These are phyloP conservation scores for Cyberlindnera suaveolens DNA, from an alignment of 805 yeast genomes.

Conservation along the genomic window DNA sequence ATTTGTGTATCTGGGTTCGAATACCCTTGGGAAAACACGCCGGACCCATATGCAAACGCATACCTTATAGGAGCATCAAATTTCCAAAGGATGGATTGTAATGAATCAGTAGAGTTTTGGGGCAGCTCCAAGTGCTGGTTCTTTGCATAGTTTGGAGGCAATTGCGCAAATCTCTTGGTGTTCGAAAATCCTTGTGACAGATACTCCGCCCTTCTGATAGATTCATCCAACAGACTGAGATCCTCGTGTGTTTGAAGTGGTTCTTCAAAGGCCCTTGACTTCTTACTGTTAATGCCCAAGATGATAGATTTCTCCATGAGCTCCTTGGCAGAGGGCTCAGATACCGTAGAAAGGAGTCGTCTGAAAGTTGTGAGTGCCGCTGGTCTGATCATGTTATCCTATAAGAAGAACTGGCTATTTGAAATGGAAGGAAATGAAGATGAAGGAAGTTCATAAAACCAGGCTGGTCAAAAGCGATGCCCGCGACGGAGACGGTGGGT, in stretches of 20 bases:
- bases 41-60: conserved; percentile 93
- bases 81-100: conserved; percentile 43
- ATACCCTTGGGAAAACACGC: conserved; percentile 78
- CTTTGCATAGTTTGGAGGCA: conserved; percentile 52
- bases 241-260: conserved; percentile 8
- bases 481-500: too few relatives aligned
- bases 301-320: conserved; percentile 19
- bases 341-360: conserved; percentile 15
- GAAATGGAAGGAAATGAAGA: too few relatives aligned
- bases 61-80: conserved; percentile 70
- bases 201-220: conserved; percentile 21
- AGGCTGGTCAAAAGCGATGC: too few relatives aligned
- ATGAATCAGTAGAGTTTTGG: conserved; percentile 31
- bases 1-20: conserved; percentile 54
- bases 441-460: too few relatives aligned
- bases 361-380: background rate
- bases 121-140: conserved; percentile 52
- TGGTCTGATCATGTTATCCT: too few relatives aligned
- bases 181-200: conserved; percentile 15
- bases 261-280: background rate
- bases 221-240: conserved; percentile 18
- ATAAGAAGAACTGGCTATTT: too few relatives aligned
- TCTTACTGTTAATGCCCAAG: conserved; percentile 7
- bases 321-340: conserved; percentile 19
- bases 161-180: conserved; percentile 15